Conservation (phyloP, 345 rosid genomes). For the Bruguiera gymnorhiza region DNA sequence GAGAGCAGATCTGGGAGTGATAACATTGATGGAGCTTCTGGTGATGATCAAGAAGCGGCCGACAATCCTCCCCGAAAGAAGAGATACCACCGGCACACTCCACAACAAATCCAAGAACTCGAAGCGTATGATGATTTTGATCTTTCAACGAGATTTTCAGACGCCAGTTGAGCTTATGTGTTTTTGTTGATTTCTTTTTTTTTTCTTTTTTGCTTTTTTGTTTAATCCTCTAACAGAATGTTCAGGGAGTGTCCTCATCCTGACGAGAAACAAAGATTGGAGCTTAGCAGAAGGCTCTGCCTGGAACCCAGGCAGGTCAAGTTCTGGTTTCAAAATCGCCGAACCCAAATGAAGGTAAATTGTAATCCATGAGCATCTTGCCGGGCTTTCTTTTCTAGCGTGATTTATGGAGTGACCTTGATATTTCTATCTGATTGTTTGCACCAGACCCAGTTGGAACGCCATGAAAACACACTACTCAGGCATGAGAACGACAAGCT, state of each 20-base stretch:
- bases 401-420: not conserved
- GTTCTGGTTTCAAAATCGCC: conserved; percentile 96
- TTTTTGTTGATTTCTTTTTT: not conserved
- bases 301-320: conserved; percentile 90
- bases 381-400: not conserved
- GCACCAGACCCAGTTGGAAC: conserved; percentile 72
- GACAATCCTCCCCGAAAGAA: conserved; percentile 88
- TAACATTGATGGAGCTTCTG: conserved; percentile 88
- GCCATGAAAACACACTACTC: conserved; percentile 81
- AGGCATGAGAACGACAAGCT: conserved; percentile 91
- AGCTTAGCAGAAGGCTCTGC: conserved; percentile 73
- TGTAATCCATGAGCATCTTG: not conserved
- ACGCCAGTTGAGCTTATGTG: not conserved
- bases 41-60: conserved; percentile 88
- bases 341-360: conserved; percentile 94
- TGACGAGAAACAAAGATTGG: conserved; percentile 86
- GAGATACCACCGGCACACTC: conserved; percentile 99
- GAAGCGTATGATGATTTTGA: conserved; percentile 57
- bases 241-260: conserved; percentile 97
- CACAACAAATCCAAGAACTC: conserved; percentile 99
- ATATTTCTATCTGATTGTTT: not conserved
- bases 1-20: conserved; percentile 97
- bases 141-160: not conserved
- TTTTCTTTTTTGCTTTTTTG: not conserved
- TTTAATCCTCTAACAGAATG: conserved; percentile 26